Evolutionary conservation across 352 stramenopile genomes (phyloP), one percentile per base, ranked within the genome.

Genomic region (Phytophthora europaea): DNA sequence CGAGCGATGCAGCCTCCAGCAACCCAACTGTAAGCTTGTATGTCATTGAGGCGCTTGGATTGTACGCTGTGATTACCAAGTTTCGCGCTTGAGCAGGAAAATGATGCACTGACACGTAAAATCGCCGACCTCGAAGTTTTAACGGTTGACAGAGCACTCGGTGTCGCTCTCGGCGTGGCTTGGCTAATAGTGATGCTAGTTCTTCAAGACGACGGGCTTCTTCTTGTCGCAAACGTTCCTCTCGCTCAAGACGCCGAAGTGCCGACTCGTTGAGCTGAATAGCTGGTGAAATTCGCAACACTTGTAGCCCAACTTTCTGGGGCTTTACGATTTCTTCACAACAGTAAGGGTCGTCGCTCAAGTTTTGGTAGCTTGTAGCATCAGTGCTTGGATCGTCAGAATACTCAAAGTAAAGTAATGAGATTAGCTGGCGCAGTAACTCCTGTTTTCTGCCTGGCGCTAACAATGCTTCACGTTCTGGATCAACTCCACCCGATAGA

Each of bases 381-480:
- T 12, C 38, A 18, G 23, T 43, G 38, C 45, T 45, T 15, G 33
- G 7, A 1, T 72, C 34, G 3, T 40, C 53, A 5, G 76, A 80
- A 43, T 94, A 92, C 10, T 88, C 59, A 51, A 94, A 93, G 71
- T 82, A 94, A 26, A 94, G 66, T 47, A 94, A 74, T 16, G 72
- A 53, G 15, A 91, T 74, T 50, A 94, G 74, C 31, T 88, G 82
- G 13, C 69, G 71, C 10, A 92, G 63, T 28, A 94, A 59, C 16
- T 75, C 63, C 31, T 88, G 75, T 51, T 94, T 94, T 51, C 72
- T 79, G 0, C 87, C 87, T 13, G 87, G 70, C 2, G 72, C 76
- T 6, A 94, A 66, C 1, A 89, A 62, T 31, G 84, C 78, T 33
- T 72, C 67, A 5, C 84, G 74, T 10, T 72, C 34, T 4, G 80